A percentile compares a stretch with the other conserved stretches of the same genome.
Conservation (phyloP, 2,329 filamentous ascomycete genomes). For the Aspergillus quadrilineatus region DNA sequence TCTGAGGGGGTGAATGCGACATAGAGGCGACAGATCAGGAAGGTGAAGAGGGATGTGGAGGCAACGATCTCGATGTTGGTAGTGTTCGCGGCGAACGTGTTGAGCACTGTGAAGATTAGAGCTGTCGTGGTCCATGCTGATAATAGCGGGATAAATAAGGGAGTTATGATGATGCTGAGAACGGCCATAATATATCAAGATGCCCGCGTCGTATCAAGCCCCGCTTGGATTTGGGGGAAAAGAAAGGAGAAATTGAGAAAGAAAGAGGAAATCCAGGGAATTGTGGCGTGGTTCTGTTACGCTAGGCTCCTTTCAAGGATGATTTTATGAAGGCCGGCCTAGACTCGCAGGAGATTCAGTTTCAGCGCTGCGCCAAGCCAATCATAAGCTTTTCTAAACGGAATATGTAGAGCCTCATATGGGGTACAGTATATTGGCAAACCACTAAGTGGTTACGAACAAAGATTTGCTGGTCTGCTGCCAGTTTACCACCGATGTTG, state of each 20-base stretch:
- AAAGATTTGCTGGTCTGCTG: no score
- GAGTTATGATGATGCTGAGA: background rate
- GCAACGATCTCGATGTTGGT: conserved; percentile 8
- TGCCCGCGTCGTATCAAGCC: background rate
- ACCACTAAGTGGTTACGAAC: no score
- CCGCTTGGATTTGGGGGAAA: background rate
- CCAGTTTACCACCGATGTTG: no score
- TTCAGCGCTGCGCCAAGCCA: no score
- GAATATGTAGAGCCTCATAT: no score
- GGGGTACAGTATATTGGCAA: no score
- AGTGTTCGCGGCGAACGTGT: conserved; percentile 16
- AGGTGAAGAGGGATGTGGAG: conserved; percentile 21
- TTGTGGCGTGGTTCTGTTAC: background rate
- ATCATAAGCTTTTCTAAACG: no score
- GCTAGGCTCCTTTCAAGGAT: background rate
- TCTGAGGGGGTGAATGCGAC: background rate
- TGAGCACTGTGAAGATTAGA: conserved; percentile 19
- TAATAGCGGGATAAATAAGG: conserved; percentile 3
- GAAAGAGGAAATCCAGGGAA: background rate
- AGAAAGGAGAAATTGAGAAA: background rate
- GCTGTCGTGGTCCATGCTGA: conserved; percentile 14
- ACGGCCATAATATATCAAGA: background rate
- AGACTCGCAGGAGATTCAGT: no score
- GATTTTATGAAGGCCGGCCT: no score
- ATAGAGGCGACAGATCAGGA: conserved; percentile 15